phyloP scores from a whole-genome alignment of 257 asterid genomes.

The Gynochthodes officinalis region DNA sequence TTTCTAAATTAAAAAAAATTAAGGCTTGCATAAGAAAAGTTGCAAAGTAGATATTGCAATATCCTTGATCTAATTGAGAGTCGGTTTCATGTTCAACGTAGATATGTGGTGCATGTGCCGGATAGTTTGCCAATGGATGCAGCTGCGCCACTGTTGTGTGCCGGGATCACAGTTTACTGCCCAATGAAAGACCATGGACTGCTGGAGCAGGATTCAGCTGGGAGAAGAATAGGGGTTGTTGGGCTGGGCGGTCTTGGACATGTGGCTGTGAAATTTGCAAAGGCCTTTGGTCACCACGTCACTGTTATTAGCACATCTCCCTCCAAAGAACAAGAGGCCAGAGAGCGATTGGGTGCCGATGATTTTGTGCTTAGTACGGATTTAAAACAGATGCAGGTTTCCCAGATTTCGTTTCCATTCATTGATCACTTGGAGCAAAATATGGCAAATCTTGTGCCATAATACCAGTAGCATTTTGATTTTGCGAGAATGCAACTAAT shows the following conservation, averaged over 20 bases:
- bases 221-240: conserved; percentile 56
- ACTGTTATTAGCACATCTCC: conserved; percentile 86
- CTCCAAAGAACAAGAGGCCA: conserved; percentile 73
- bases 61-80: not conserved
- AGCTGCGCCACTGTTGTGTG: conserved; percentile 85
- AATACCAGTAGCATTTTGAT: too few relatives aligned
- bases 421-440: too few relatives aligned
- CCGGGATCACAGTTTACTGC: conserved; percentile 63
- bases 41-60: too few relatives aligned
- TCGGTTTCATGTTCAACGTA: conserved; percentile 7
- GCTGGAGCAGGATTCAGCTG: conserved; percentile 28
- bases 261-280: conserved; percentile 71
- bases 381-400: conserved; percentile 64
- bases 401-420: too few relatives aligned
- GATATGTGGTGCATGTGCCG: conserved; percentile 71
- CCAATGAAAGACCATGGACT: conserved; percentile 66
- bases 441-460: too few relatives aligned
- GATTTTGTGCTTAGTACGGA: conserved; percentile 70
- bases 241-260: conserved; percentile 89
- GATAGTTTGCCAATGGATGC: conserved; percentile 75
- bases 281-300: conserved; percentile 79
- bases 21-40: too few relatives aligned
- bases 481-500: too few relatives aligned
- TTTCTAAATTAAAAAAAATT: too few relatives aligned
- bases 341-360: conserved; percentile 59